These are phyloP conservation scores for Chalciporus pseudorubinellus DNA, from an alignment of 768 basidiomycete species.

Conservation along the genomic window DNA sequence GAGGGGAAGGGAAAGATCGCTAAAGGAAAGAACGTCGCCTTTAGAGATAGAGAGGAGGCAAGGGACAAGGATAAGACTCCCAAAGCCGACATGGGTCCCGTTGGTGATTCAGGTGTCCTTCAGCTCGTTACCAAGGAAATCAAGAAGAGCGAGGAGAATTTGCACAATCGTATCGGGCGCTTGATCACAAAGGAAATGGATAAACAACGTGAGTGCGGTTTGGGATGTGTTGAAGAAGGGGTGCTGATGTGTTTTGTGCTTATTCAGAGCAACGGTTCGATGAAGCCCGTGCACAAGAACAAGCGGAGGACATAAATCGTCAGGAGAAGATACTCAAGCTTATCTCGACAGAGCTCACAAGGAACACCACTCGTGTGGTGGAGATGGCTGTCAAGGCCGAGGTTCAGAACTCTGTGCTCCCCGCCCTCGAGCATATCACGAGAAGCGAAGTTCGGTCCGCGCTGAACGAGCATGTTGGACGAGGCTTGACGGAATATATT, in stretches of 20 bases:
- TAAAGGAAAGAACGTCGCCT: constrained; percentile 58
- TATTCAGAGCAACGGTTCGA: constrained; percentile 76
- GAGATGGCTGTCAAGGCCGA: constrained; percentile 86
- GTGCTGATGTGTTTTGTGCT: constrained; percentile 1
- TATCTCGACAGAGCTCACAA: constrained; percentile 81
- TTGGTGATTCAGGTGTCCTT: constrained; percentile 55
- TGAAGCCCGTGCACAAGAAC: constrained; percentile 74
- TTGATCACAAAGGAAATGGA: constrained; percentile 86
- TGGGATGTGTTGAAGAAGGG: neutral
- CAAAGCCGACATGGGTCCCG: constrained; percentile 27
- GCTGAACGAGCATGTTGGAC: constrained; percentile 74
- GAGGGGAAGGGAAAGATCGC: constrained; percentile 51
- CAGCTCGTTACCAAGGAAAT: constrained; percentile 72
- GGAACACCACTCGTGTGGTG: constrained; percentile 85
- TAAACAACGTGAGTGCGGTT: constrained; percentile 68
- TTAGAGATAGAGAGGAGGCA: constrained; percentile 57
- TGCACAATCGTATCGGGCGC: constrained; percentile 74
- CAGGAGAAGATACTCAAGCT: constrained; percentile 89
- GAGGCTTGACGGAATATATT: constrained; percentile 68
- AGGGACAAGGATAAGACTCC: constrained; percentile 35
- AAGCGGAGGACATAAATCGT: constrained; percentile 75
- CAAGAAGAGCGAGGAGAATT: constrained; percentile 75
- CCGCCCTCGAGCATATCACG: constrained; percentile 78
- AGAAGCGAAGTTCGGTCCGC: constrained; percentile 77
- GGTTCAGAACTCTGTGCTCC: constrained; percentile 80